A percentile compares a stretch with the other conserved stretches of the same genome.
These are phyloP conservation scores for Pseudomicrostroma phylloplanum DNA, from an alignment of 1,284 basidiomycete genomes.

Conservation along the genomic window DNA sequence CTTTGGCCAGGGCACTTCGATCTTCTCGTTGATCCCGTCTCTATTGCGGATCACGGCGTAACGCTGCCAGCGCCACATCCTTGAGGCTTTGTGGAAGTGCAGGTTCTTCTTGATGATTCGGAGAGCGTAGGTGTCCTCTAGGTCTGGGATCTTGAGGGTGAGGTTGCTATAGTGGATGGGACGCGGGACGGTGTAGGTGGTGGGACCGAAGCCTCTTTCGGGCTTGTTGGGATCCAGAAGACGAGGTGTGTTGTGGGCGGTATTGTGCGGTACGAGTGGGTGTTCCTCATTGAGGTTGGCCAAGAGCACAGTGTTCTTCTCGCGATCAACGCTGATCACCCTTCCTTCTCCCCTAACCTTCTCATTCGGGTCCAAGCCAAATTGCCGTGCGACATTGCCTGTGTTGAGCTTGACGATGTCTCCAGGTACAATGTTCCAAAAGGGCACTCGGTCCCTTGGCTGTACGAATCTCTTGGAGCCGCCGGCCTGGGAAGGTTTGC, in stretches of 20 bases:
- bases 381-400: constrained; percentile 36
- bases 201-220: no score
- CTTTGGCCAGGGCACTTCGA: constrained; percentile 47
- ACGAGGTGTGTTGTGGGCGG: no score
- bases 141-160: constrained; percentile 41
- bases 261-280: no score
- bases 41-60: constrained; percentile 36
- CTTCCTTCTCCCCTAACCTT: constrained; percentile 40
- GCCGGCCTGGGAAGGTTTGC: neutral
- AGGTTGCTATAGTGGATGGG: constrained; percentile 50
- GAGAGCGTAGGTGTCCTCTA: constrained; percentile 28
- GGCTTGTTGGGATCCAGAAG: no score
- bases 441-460: constrained; percentile 51
- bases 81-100: constrained; percentile 29
- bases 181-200: constrained; percentile 15
- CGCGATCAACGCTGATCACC: neutral
- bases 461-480: constrained; percentile 40
- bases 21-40: constrained; percentile 25
- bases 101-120: constrained; percentile 34
- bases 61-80: constrained; percentile 44
- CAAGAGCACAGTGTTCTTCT: neutral
- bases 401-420: constrained; percentile 49
- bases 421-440: constrained; percentile 52
- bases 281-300: neutral
- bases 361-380: constrained; percentile 22